These are phyloP conservation scores for Flaveria sonorensis DNA, from an alignment of 129 eudicot genomes.

Conservation along the genomic window DNA sequence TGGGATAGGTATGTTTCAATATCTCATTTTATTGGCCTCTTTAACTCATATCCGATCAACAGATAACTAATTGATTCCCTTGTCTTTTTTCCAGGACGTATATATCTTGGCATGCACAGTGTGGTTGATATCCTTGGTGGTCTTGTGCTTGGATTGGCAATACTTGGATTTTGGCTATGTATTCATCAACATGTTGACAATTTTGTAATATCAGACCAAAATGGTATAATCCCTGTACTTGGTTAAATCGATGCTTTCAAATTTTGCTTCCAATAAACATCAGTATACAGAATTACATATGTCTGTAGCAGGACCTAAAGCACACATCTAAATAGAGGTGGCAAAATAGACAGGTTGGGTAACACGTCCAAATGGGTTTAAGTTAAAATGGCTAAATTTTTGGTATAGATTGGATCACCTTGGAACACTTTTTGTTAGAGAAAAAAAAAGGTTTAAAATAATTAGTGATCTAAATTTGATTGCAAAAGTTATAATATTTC, in stretches of 20 bases:
- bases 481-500: not conserved
- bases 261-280: not conserved
- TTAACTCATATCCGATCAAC: not conserved
- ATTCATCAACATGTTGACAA: constrained; percentile 61
- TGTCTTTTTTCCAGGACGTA: constrained; percentile 58
- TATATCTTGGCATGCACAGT: constrained; percentile 98
- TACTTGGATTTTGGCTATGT: constrained; percentile 75
- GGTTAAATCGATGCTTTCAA: not conserved
- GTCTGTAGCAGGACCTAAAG: not conserved
- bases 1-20: constrained; percentile 62
- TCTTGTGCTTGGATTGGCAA: constrained; percentile 69
- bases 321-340: constrained; percentile 5
- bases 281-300: not conserved
- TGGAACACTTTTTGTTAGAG: not conserved
- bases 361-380: not conserved
- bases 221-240: constrained; percentile 54
- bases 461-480: not conserved
- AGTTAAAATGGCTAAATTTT: not conserved
- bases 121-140: constrained; percentile 78
- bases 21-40: not conserved
- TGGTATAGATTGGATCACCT: not conserved
- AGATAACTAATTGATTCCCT: constrained; percentile 7
- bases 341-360: not conserved
- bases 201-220: constrained; percentile 73
- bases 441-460: not conserved